Evolutionary conservation across 2,329 filamentous ascomycete genomes (phyloP).

Genomic region (Coniosporium tulheliwenetii): DNA sequence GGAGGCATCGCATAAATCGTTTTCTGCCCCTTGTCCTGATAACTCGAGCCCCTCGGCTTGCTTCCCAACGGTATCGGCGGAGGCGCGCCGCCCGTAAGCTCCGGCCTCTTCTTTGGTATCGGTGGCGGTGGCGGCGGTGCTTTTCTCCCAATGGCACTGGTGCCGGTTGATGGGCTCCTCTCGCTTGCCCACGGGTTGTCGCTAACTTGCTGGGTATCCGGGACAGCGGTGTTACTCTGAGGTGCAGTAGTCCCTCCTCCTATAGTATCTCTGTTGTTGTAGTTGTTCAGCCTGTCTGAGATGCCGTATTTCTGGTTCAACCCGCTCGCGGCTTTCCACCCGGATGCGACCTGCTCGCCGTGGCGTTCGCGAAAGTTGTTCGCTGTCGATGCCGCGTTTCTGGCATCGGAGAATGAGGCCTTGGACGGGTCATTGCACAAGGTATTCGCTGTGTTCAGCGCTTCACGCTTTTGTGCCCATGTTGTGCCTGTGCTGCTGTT

Average conservation of each 20-base stretch:
- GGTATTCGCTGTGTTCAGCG: constrained; percentile 42
- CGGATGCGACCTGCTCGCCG: constrained; percentile 49
- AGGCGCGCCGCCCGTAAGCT: constrained; percentile 24
- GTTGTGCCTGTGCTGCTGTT: constrained; percentile 37
- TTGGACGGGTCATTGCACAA: constrained; percentile 46
- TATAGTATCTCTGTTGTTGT: constrained; percentile 3
- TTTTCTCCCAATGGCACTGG: constrained; percentile 28
- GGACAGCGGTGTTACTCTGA: constrained; percentile 4
- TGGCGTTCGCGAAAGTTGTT: constrained; percentile 58
- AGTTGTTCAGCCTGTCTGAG: constrained; percentile 30
- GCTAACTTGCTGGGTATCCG: not conserved
- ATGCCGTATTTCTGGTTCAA: constrained; percentile 49
- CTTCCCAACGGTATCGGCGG: constrained; percentile 42
- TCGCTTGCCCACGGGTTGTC: constrained; percentile 8
- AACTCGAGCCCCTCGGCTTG: constrained; percentile 28
- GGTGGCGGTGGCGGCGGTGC: constrained; percentile 40
- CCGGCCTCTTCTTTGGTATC: constrained; percentile 32
- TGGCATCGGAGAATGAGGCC: constrained; percentile 43
- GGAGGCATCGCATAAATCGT: not conserved
- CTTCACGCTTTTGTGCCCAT: constrained; percentile 46
- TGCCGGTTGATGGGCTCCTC: constrained; percentile 11
- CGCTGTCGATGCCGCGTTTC: constrained; percentile 41
- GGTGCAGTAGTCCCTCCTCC: constrained; percentile 4
- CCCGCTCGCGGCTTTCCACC: constrained; percentile 39
- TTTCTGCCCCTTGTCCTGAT: not conserved